Evolutionary conservation across 2,329 filamentous ascomycete species (phyloP).

Genomic region (Sporothrix inflata): DNA sequence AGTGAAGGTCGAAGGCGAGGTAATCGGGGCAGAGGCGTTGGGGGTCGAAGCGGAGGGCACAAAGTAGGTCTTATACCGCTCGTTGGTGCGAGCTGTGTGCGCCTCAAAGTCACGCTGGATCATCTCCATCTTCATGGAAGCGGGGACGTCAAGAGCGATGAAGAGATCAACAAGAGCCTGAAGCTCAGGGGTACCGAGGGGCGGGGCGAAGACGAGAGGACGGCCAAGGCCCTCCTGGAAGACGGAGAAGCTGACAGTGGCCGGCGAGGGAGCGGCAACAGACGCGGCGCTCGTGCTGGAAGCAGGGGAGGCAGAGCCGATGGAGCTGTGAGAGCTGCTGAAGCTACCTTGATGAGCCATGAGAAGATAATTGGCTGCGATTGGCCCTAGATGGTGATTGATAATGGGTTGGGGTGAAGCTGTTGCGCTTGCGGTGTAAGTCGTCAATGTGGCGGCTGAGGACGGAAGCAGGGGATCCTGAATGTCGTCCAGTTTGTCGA

Average conservation of each 20-base stretch:
- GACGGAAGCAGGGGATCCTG: not conserved
- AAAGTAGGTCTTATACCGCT: constrained; percentile 64
- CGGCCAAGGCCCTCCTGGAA: constrained; percentile 61
- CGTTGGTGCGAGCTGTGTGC: constrained; percentile 52
- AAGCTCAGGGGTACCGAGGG: constrained; percentile 64
- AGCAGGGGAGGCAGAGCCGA: constrained; percentile 28
- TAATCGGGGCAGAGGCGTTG: constrained; percentile 35
- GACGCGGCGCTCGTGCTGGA: constrained; percentile 27
- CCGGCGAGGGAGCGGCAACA: not conserved
- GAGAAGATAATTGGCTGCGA: not conserved
- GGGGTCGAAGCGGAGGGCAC: constrained; percentile 39
- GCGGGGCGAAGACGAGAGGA: constrained; percentile 66
- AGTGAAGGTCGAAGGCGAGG: constrained; percentile 50
- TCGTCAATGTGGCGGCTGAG: not conserved
- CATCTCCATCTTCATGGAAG: constrained; percentile 50
- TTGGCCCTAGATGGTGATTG: constrained; percentile 5
- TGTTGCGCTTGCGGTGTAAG: not conserved
- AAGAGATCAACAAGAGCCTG: constrained; percentile 63
- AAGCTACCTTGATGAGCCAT: constrained; percentile 32
- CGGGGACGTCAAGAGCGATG: constrained; percentile 49
- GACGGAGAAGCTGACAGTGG: constrained; percentile 54
- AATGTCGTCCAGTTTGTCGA: not conserved
- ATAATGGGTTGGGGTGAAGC: not conserved
- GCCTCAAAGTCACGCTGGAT: constrained; percentile 35
- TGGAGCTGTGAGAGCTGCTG: constrained; percentile 28